phyloP scores from a whole-genome alignment of 371 early-diverging fungal genomes.

The Apophysomyces ossiformis region DNA sequence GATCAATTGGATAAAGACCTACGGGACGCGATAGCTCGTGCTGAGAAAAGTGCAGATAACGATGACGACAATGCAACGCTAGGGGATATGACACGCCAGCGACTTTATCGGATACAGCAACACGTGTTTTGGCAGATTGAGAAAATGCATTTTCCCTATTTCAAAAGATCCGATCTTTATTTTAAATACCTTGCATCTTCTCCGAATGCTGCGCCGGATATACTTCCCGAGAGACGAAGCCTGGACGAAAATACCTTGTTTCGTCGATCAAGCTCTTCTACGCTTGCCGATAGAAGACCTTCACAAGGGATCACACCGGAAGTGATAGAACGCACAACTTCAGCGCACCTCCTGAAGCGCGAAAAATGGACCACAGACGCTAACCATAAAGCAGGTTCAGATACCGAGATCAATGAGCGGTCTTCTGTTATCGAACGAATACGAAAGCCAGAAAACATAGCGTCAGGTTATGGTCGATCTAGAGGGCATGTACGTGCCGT shows the following conservation, averaged over 20 bases:
- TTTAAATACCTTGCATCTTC: conserved; percentile 65
- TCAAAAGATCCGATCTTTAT: conserved; percentile 70
- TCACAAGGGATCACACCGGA: background rate
- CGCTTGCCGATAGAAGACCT: background rate
- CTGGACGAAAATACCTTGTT: conserved; percentile 37
- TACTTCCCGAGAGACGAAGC: conserved; percentile 34
- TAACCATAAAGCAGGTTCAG: conserved; percentile 24
- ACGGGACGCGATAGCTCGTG: conserved; percentile 22
- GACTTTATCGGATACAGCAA: conserved; percentile 44
- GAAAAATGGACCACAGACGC: conserved; percentile 16
- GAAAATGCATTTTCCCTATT: conserved; percentile 63
- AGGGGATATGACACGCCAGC: conserved; percentile 25
- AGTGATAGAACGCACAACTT: conserved; percentile 24
- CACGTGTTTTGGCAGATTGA: conserved; percentile 72
- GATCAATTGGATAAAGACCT: conserved; percentile 34
- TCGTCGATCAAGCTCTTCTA: background rate
- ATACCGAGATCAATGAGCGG: conserved; percentile 21
- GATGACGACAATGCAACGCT: conserved; percentile 17
- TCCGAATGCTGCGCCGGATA: conserved; percentile 33
- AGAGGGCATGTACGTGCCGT: conserved; percentile 36
- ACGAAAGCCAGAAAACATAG: background rate
- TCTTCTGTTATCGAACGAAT: background rate
- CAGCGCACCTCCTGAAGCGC: conserved; percentile 18
- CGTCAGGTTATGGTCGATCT: conserved; percentile 10
- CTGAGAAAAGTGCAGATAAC: conserved; percentile 14